Conservation (phyloP, 129 eudicot species). For the Pulicaria dysenterica region DNA sequence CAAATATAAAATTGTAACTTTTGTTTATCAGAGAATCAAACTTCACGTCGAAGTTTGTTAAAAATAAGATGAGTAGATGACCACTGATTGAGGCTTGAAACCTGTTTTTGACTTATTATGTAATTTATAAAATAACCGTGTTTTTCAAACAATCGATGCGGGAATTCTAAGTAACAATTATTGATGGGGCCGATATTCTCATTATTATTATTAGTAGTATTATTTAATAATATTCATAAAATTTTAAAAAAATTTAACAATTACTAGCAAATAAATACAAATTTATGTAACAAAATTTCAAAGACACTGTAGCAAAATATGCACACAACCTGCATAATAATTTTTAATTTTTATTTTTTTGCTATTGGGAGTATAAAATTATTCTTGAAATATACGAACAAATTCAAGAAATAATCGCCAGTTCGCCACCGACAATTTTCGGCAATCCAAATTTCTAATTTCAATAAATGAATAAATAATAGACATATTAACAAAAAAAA, state of each 20-base stretch:
- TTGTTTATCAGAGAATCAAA: neutral
- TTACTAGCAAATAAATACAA: no score
- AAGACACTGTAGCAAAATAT: neutral
- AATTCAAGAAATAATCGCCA: slow-evolving; percentile 23
- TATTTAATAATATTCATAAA: no score
- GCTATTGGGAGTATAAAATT: neutral
- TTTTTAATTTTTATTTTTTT: no score
- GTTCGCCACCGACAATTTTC: slow-evolving; percentile 23
- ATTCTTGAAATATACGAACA: neutral
- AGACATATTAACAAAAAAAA: neutral
- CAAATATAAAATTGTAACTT: neutral
- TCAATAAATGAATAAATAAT: neutral
- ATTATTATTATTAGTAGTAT: no score
- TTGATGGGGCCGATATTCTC: slow-evolving; percentile 25
- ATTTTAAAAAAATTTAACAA: no score
- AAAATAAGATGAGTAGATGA: slow-evolving; percentile 8
- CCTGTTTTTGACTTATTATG: slow-evolving; percentile 17
- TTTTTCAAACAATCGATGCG: slow-evolving; percentile 33
- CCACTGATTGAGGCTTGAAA: neutral
- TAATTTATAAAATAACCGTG: slow-evolving; percentile 23
- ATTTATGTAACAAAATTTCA: neutral
- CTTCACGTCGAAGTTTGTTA: slow-evolving; percentile 25
- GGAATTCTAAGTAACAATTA: slow-evolving; percentile 30
- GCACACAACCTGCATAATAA: no score
- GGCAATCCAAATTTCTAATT: slow-evolving; percentile 17